Conservation (phyloP, 371 early-diverging fungal genomes). For the Thermomucor indicae-seudaticae region DNA sequence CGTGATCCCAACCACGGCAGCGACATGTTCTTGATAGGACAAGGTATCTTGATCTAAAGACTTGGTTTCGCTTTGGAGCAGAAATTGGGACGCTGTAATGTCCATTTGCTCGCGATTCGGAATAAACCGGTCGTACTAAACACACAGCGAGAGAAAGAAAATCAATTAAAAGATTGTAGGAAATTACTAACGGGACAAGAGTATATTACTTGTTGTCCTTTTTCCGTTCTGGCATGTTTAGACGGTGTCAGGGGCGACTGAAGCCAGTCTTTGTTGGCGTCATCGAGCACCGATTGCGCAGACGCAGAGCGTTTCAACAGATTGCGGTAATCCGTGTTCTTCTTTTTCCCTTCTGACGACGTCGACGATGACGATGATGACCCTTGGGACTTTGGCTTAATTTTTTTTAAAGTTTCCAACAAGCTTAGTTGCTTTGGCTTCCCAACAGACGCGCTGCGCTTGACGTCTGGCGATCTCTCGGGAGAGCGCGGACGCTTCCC, state of each 20-base stretch:
- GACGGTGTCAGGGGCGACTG: no score
- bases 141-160: neutral
- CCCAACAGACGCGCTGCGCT: neutral
- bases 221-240: conserved; percentile 7
- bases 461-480: neutral
- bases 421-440: neutral
- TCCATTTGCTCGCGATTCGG: conserved; percentile 64
- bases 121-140: conserved; percentile 74
- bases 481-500: neutral
- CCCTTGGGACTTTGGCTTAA: no score
- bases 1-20: conserved; percentile 75
- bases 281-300: conserved; percentile 21
- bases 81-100: conserved; percentile 61
- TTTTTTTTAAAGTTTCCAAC: neutral
- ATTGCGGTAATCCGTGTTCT: conserved; percentile 1
- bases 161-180: neutral
- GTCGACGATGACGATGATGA: neutral
- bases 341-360: neutral
- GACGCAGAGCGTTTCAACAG: conserved; percentile 26
- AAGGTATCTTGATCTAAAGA: conserved; percentile 42
- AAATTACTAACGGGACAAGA: neutral
- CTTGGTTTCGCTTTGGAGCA: conserved; percentile 32
- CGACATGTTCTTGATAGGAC: conserved; percentile 73
- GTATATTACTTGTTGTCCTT: conserved; percentile 5
- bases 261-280: conserved; percentile 28